Evolutionary conservation across 768 basidiomycete genomes (phyloP), one percentile per base, ranked within the genome.

Genomic region (Hirschioporus abietinus): DNA sequence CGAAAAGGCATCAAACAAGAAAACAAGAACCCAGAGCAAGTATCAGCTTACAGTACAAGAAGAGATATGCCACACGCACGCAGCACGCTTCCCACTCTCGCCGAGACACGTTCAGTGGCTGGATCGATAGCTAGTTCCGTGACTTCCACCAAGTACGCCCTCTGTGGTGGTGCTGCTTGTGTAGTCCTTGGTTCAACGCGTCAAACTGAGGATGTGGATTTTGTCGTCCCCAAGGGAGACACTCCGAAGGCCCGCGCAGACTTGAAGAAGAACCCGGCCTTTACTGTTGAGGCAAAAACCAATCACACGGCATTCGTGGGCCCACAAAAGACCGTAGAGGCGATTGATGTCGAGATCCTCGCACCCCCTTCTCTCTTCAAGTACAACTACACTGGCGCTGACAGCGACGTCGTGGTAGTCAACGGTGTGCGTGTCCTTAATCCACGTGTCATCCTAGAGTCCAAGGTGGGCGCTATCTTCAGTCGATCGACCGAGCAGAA

Each of bases 401-500:
- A 61, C 9, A 61, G 23, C 9, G 7, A 61, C 3, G 24, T 25
- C 5, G 18, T 18, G 15, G 9, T 24, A 34, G 60, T 61, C 3
- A 34, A 61, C 23, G 60, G 60, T 34, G 30, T 61, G 23, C 60
- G 60, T 25, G 60, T 61, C 60, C 30, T 61, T 1, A 25, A 15
- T 2, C 60, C 60, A 15, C 23, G 17, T 3, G 15, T 61, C 17
- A 25, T 61, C 60, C 15, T 61, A 8, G 24, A 25, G 23, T 25
- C 60, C 60, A 61, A 61, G 60, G 60, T 61, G 60, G 60, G 42
- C 42, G 42, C 42, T 6, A 52, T 52, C 20, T 52, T 52, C 42
- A 15, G 42, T 20, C 4, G 42, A 12, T 52, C 42, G 15, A 52
- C 5, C 42, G 42, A 52, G 15, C 42, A 52, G 42, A 52, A 52